Evolutionary conservation across 176 grass and related monocot species (phyloP).

Genomic region (Pontederia paniculata): DNA sequence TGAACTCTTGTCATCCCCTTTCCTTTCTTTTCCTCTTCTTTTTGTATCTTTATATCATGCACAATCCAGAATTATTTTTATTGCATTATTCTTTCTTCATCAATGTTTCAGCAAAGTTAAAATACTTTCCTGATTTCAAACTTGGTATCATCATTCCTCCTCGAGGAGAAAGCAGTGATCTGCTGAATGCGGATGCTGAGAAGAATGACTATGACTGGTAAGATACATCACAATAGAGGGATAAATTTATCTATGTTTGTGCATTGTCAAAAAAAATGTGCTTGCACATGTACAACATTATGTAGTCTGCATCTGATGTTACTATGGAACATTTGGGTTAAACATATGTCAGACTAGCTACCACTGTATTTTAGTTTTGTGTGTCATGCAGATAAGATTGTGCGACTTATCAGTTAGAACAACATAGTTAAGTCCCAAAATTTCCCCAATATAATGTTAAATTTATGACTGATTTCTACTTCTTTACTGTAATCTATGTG

Average conservation of each 20-base stretch:
- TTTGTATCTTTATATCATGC: constrained; percentile 8
- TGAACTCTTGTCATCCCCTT: not conserved
- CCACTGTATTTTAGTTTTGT: no score
- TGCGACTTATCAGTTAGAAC: no score
- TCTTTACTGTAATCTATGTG: no score
- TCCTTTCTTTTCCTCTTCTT: constrained; percentile 4
- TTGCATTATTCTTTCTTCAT: constrained; percentile 18
- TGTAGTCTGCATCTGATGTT: no score
- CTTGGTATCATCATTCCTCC: constrained; percentile 49
- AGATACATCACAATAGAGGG: constrained; percentile 10
- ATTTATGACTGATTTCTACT: no score
- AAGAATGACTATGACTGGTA: constrained; percentile 98
- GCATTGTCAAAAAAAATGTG: not conserved
- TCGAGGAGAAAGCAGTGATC: constrained; percentile 56
- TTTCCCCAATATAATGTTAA: no score
- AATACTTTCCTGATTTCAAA: constrained; percentile 60
- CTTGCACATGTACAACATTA: not conserved
- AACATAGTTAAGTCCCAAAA: no score
- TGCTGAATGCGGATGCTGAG: constrained; percentile 59
- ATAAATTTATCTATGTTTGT: not conserved
- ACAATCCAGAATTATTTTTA: no score
- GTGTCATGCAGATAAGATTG: no score
- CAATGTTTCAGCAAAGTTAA: constrained; percentile 59
- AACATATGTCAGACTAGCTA: no score
- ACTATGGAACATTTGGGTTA: no score